These are phyloP conservation scores for Pythium coloratum DNA, from an alignment of 352 stramenopile species.

Conservation along the genomic window DNA sequence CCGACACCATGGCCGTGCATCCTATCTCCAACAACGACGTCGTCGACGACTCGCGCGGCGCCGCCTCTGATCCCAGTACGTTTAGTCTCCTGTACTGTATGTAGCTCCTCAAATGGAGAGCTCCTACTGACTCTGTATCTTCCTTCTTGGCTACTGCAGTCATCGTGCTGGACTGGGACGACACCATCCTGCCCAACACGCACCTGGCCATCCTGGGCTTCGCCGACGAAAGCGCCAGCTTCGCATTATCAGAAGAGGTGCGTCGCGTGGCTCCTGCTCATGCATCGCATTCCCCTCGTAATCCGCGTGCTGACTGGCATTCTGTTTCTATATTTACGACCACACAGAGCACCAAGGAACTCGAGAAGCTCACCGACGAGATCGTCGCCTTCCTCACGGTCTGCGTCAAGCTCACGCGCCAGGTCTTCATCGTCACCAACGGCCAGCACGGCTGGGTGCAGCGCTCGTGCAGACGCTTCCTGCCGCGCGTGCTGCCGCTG, in stretches of 20 bases:
- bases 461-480: constrained; percentile 70
- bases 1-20: constrained; percentile 19
- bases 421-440: constrained; percentile 71
- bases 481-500: constrained; percentile 58
- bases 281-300: too few species aligned
- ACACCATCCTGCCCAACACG: constrained; percentile 78
- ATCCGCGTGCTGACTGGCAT: neutral
- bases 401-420: constrained; percentile 42
- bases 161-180: constrained; percentile 82
- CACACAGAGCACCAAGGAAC: constrained; percentile 22
- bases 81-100: constrained; percentile 1
- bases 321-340: constrained; percentile 12
- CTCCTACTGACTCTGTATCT: neutral
- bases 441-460: constrained; percentile 70
- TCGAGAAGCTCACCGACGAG: constrained; percentile 38
- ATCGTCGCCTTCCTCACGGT: constrained; percentile 47
- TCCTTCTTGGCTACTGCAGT: constrained; percentile 35
- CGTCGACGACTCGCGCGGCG: constrained; percentile 8
- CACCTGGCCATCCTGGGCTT: constrained; percentile 66
- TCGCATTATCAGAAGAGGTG: constrained; percentile 43
- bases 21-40: constrained; percentile 20
- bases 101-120: neutral
- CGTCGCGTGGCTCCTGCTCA: neutral
- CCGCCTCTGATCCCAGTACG: constrained; percentile 2
- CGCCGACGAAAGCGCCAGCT: constrained; percentile 45